Evolutionary conservation across 306 rosid genomes (phyloP), one percentile per base, ranked within the genome.

Genomic region (Lathyrus aphaca): DNA sequence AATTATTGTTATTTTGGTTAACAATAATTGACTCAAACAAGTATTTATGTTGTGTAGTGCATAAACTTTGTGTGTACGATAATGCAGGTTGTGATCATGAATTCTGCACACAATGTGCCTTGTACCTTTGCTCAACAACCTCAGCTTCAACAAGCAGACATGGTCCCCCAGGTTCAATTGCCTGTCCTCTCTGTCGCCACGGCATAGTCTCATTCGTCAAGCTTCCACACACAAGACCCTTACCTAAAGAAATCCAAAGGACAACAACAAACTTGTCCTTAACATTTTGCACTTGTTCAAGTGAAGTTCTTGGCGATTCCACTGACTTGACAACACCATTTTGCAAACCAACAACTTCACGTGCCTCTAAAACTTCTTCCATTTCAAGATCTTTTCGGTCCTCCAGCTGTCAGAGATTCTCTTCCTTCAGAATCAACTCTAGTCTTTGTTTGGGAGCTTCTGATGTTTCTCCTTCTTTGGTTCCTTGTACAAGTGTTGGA

Each of bases 51-150:
- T 3, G 35, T 30, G 3, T 15, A 19, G 15, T 64, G 66, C 39
- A 57, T 14, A 25, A 18, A 16, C 21, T 46, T 35, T 21, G 51
- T 55, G 60, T n/a, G 16, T 45, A 23, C 44, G 39, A 27, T 51
- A 48, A 48, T 82, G 77, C 96, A 90, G 99, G 96, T 66, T 94
- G 97, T 73, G 96, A 87, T 44, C 99, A 94, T 48, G 99, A 94
- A 80, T 91, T 91, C 80, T 94, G 99, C 84, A 85, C 95, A 27
- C 87, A 84, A 23, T 94, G 97, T 79, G 99, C 97, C 35, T 80
- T 94, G 80, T 91, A 94, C 80, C 91, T 90, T 23, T 94, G 99
- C 69, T 88, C 99, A 0, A 87, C 97, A 66, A 91, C 84, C 74
- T 76, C 82, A 19, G 73, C 82, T 29, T 51, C 89, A 8, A 54